phyloP scores from a whole-genome alignment of 139 green algal genomes.

The Chlorella vulgaris region DNA sequence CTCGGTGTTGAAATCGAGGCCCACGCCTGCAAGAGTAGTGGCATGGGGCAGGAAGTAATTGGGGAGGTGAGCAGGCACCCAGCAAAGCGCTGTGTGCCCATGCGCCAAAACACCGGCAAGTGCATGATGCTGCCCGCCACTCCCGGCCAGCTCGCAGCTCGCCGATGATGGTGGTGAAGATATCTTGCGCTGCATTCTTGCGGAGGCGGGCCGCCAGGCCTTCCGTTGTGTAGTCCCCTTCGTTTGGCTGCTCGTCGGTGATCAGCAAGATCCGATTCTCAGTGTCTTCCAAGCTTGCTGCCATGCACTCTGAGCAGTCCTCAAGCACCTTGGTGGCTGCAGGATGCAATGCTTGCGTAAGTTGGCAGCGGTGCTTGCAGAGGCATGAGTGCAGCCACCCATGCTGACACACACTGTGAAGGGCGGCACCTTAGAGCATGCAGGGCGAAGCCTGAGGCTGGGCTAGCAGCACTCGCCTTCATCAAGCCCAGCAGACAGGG shows the following conservation, averaged over 20 bases:
- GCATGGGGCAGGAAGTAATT: not conserved
- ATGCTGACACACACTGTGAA: too few relatives aligned
- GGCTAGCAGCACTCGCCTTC: not conserved
- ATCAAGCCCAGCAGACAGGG: conserved; percentile 1
- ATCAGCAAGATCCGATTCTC: conserved; percentile 46
- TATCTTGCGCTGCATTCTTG: conserved; percentile 4
- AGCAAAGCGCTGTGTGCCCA: too few relatives aligned
- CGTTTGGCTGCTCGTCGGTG: conserved; percentile 24
- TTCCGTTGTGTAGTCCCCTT: not conserved
- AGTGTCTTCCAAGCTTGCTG: not conserved
- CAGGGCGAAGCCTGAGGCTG: too few relatives aligned
- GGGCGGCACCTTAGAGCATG: too few relatives aligned
- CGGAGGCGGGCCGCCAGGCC: not conserved
- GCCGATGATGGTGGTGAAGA: conserved; percentile 31
- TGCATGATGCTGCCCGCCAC: not conserved
- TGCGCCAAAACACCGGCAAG: too few relatives aligned
- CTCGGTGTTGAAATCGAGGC: conserved; percentile 50
- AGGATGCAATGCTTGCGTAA: not conserved
- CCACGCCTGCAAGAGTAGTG: conserved; percentile 21
- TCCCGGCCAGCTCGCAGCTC: not conserved
- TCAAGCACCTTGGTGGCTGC: conserved; percentile 21
- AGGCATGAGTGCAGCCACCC: not conserved
- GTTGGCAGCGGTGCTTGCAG: not conserved
- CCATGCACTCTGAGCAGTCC: conserved; percentile 16
- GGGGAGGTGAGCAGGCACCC: too few relatives aligned